Base-by-base conservation (phyloP, 306 rosid genomes). In the Nissolia schottii region DNA sequence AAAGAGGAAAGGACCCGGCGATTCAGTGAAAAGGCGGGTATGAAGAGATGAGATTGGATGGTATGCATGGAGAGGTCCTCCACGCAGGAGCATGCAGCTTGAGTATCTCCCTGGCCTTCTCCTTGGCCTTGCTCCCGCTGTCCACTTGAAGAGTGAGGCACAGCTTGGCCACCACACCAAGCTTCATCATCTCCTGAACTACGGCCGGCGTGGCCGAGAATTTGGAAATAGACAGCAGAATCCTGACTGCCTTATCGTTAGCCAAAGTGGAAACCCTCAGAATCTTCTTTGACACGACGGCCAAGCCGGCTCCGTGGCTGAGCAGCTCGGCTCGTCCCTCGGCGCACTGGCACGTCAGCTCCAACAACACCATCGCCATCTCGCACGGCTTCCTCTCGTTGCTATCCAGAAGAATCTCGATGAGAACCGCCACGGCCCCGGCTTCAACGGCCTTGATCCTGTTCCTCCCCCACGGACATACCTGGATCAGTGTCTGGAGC, bases 121-220 rank as follows among this genome's bases (percentile, higher is more conserved):
- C 98, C 68, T 85, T 91, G 0, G 88, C 82, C 86, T 89, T 93
- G 55, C 64, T 70, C 25, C 97, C 98, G 61, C 87, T 73, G 2
- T 90, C 98, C n/a, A 89, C 87, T 58, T 93, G 96, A 76, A 90
- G 88, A 25, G 83, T 76, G 80, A 93, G 71, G 60, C 98, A 90
- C 0, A 93, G 81, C 69, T 90, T 93, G 0, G 94, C 92, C 58
- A 81, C 98, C 28, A 93, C 91, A 12, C 98, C 98, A 1, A 89
- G 58, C 31, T 76, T 82, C 83, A 87, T 11, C 98, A 93, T 88
- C 45, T 93, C 98, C 27, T 75, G 89, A 78, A 90, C 46, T 27
- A 93, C 88, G 16, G 40, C 66, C 1, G 87, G 67, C 18, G 89
- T 82, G 0, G 87, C 96, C 0, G 98, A 90, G 73, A 75, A 89